These are phyloP conservation scores for Saprolegnia diclina DNA, from an alignment of 352 stramenopile genomes.

Conservation along the genomic window DNA sequence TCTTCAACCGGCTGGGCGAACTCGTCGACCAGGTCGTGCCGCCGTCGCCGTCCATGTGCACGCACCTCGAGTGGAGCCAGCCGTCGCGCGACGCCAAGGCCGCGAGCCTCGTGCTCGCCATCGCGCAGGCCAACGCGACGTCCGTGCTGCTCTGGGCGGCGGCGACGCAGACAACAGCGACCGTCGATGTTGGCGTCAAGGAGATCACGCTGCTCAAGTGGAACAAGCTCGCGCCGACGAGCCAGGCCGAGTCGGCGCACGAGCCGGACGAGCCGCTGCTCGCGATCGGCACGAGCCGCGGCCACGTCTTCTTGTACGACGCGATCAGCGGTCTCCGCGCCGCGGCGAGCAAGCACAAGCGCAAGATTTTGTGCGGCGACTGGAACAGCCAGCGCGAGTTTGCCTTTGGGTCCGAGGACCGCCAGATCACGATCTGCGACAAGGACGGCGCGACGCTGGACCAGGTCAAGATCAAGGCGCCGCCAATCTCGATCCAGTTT, in stretches of 20 bases:
- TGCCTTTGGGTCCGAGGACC: slow-evolving; percentile 69
- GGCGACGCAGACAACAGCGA: slow-evolving; percentile 50
- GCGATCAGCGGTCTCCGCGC: slow-evolving; percentile 47
- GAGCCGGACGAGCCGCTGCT: slow-evolving; percentile 32
- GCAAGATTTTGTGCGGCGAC: slow-evolving; percentile 66
- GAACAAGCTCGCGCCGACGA: slow-evolving; percentile 40
- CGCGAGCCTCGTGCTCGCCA: slow-evolving; percentile 34
- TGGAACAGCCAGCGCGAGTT: slow-evolving; percentile 81
- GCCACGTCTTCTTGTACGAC: slow-evolving; percentile 77
- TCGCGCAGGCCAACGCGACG: slow-evolving; percentile 69
- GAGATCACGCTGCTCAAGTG: slow-evolving; percentile 77
- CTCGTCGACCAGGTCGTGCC: slow-evolving; percentile 76
- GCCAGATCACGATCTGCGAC: slow-evolving; percentile 71
- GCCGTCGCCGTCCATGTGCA: slow-evolving; percentile 53
- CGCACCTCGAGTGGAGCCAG: slow-evolving; percentile 67
- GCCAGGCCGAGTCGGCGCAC: slow-evolving; percentile 37
- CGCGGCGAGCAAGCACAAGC: slow-evolving; percentile 70
- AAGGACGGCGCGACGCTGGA: slow-evolving; percentile 57
- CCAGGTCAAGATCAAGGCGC: slow-evolving; percentile 34
- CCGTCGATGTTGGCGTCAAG: slow-evolving; percentile 62
- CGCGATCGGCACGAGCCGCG: slow-evolving; percentile 63
- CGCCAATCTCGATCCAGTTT: slow-evolving; percentile 40
- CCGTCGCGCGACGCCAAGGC: slow-evolving; percentile 25
- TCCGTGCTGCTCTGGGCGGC: slow-evolving; percentile 66
- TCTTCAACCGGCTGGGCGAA: slow-evolving; percentile 63